These are phyloP conservation scores for Capsicum pubescens DNA, from an alignment of 257 asterid species.

Conservation along the genomic window DNA sequence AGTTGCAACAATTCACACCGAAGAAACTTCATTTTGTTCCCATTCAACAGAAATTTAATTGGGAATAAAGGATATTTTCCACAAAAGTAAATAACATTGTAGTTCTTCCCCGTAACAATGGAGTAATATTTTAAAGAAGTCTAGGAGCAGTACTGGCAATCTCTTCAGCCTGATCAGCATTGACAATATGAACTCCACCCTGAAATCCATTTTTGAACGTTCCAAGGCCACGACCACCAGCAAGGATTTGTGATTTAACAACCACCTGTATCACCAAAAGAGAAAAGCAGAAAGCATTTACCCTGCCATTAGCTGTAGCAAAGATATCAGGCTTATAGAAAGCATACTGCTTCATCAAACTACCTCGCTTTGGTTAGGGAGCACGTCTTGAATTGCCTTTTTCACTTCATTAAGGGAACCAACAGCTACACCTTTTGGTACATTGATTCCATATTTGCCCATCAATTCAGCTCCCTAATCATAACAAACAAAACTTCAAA, in stretches of 20 bases:
- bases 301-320: background rate
- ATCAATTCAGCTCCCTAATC: conserved; percentile 89
- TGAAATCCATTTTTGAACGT: conserved; percentile 89
- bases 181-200: conserved; percentile 94
- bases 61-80: background rate
- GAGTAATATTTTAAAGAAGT: background rate
- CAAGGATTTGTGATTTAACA: conserved; percentile 94
- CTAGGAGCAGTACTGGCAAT: conserved; percentile 65
- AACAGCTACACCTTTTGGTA: conserved; percentile 85
- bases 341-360: background rate
- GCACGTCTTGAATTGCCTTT: conserved; percentile 61
- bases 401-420: conserved; percentile 65
- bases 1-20: background rate
- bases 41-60: background rate
- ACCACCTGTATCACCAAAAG: conserved; percentile 59
- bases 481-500: conserved; percentile 9
- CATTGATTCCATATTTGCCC: conserved; percentile 88
- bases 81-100: background rate
- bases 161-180: conserved; percentile 76
- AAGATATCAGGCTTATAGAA: background rate
- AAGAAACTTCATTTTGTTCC: background rate
- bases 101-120: background rate
- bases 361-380: conserved; percentile 80
- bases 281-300: conserved; percentile 21
- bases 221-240: conserved; percentile 94